These are phyloP conservation scores for Myrmaecium sp. DNA, from an alignment of 2,329 filamentous ascomycete species.

Conservation along the genomic window DNA sequence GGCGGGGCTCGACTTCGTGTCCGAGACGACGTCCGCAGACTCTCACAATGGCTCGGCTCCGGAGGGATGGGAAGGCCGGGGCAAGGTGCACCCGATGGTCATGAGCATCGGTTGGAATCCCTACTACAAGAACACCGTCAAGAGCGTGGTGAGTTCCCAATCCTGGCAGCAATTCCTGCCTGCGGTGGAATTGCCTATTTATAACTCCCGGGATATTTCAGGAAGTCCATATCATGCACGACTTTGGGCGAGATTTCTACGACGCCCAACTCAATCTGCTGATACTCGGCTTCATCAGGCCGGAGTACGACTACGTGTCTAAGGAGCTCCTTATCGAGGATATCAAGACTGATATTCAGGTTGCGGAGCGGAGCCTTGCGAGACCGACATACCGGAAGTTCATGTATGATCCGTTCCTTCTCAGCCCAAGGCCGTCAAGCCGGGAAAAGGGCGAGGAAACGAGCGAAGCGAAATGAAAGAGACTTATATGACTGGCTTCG, in stretches of 20 bases:
- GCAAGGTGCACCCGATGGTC: constrained; percentile 59
- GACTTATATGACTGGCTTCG: too few relatives aligned
- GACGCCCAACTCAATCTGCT: constrained; percentile 60
- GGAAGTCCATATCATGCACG: constrained; percentile 76
- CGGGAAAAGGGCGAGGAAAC: constrained; percentile 2
- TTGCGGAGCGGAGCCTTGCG: constrained; percentile 55
- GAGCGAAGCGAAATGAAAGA: too few relatives aligned
- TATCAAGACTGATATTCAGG: constrained; percentile 76
- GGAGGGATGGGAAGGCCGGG: background rate
- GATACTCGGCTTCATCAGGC: constrained; percentile 73
- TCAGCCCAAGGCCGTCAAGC: too few relatives aligned
- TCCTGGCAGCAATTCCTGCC: background rate
- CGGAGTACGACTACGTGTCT: constrained; percentile 75
- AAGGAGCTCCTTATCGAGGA: constrained; percentile 74
- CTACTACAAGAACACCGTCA: constrained; percentile 82
- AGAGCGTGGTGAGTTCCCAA: constrained; percentile 44
- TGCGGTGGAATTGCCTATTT: background rate
- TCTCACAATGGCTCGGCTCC: background rate
- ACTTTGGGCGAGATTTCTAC: constrained; percentile 72
- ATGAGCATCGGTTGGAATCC: constrained; percentile 96
- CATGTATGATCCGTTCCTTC: constrained; percentile 30
- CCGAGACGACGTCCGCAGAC: too few relatives aligned
- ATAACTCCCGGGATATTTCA: constrained; percentile 7
- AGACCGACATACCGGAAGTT: constrained; percentile 41
- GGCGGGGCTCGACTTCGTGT: constrained; percentile 54